A percentile compares a stretch with the other conserved stretches of the same genome.
Conservation (phyloP, 1,284 basidiomycete species). For the Cerrena zonata region DNA sequence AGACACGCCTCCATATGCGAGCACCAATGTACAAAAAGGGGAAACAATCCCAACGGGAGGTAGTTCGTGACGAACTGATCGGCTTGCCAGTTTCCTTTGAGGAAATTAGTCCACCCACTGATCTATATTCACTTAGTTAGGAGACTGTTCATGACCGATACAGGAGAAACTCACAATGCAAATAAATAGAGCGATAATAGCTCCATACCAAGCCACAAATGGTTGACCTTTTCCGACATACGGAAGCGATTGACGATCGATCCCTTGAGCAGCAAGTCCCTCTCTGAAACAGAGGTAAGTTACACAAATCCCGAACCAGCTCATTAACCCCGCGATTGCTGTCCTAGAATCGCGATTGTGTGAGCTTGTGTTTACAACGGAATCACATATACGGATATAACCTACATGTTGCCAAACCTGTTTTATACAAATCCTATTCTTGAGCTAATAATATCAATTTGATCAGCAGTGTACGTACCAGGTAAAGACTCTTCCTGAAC, state of each 20-base stretch:
- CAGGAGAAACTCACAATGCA: slow-evolving; percentile 52
- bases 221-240: slow-evolving; percentile 60
- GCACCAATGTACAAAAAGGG: slow-evolving; percentile 63
- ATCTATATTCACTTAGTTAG: slow-evolving; percentile 40
- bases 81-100: slow-evolving; percentile 55
- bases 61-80: slow-evolving; percentile 74
- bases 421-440: too few species aligned
- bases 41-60: slow-evolving; percentile 68
- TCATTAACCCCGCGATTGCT: slow-evolving; percentile 58
- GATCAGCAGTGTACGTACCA: too few species aligned
- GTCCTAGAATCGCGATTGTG: slow-evolving; percentile 33
- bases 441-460: too few species aligned
- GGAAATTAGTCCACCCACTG: slow-evolving; percentile 73
- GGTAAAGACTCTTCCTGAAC: slow-evolving; percentile 63
- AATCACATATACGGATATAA: background rate
- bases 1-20: slow-evolving; percentile 46
- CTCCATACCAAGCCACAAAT: slow-evolving; percentile 67
- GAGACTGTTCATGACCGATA: background rate
- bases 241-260: slow-evolving; percentile 62
- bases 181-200: slow-evolving; percentile 51
- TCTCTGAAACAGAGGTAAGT: slow-evolving; percentile 77
- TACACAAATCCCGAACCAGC: slow-evolving; percentile 80
- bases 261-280: slow-evolving; percentile 72
- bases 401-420: slow-evolving; percentile 70
- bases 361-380: slow-evolving; percentile 1